phyloP scores from a whole-genome alignment of 805 yeast species.

The Myxozyma neglecta region DNA sequence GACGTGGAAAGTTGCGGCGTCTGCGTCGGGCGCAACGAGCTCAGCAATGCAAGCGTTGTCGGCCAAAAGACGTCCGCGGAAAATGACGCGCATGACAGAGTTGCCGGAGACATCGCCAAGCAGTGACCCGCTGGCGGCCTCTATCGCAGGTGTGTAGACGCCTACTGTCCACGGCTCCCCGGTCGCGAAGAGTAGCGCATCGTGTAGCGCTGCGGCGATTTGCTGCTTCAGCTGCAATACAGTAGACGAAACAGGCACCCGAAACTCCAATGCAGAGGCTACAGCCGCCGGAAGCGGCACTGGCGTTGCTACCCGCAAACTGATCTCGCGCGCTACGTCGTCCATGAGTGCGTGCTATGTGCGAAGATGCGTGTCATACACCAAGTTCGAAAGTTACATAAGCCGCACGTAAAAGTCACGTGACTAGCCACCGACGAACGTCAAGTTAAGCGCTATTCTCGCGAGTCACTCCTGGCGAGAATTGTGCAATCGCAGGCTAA shows the following conservation, averaged over 20 bases:
- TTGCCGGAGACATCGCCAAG: slow-evolving; percentile 14
- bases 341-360: not conserved
- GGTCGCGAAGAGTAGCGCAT: slow-evolving; percentile 19
- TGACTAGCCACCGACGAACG: no score
- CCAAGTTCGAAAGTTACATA: no score
- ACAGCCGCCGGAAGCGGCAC: slow-evolving; percentile 15
- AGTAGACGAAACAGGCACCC: slow-evolving; percentile 3
- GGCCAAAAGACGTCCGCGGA: slow-evolving; percentile 25
- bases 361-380: no score
- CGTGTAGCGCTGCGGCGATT: slow-evolving; percentile 18
- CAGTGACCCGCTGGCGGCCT: slow-evolving; percentile 11
- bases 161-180: slow-evolving; percentile 27
- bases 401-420: no score
- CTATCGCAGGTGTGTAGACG: slow-evolving; percentile 20
- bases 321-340: not conserved
- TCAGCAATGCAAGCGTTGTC: slow-evolving; percentile 13
- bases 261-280: slow-evolving; percentile 8
- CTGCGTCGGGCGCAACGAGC: slow-evolving; percentile 1
- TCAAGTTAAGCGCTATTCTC: no score
- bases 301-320: slow-evolving; percentile 21
- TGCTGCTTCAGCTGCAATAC: slow-evolving; percentile 15
- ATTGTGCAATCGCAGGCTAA: no score
- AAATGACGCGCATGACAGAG: slow-evolving; percentile 20
- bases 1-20: slow-evolving; percentile 26
- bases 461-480: no score